phyloP scores from a whole-genome alignment of 352 stramenopile genomes.

The Pythium volutum region DNA sequence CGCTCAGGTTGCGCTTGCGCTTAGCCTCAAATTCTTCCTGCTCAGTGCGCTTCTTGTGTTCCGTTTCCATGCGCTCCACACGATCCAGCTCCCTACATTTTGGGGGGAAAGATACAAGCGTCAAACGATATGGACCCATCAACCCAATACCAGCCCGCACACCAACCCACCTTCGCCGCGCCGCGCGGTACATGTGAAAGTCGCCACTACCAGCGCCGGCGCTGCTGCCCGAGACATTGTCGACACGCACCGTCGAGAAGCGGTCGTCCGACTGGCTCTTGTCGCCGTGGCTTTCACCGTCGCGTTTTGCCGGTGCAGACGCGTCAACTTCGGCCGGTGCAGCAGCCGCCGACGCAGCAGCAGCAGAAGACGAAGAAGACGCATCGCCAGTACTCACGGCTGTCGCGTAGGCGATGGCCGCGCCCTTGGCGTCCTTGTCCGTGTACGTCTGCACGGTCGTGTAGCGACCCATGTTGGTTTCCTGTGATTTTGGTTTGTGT shows the following conservation, averaged over 20 bases:
- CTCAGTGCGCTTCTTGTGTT: slow-evolving; percentile 60
- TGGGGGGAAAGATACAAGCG: background rate
- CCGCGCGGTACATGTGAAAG: slow-evolving; percentile 97
- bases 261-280: slow-evolving; percentile 30
- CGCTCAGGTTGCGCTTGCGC: slow-evolving; percentile 59
- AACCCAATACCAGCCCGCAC: background rate
- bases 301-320: slow-evolving; percentile 1
- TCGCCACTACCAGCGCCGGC: slow-evolving; percentile 93
- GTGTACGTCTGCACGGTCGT: slow-evolving; percentile 85
- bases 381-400: background rate
- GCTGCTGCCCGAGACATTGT: slow-evolving; percentile 95
- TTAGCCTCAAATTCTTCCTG: slow-evolving; percentile 66
- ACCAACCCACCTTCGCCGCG: slow-evolving; percentile 69
- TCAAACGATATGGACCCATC: background rate
- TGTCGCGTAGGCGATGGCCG: slow-evolving; percentile 54
- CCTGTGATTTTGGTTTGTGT: background rate
- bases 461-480: slow-evolving; percentile 56
- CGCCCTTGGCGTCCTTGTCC: slow-evolving; percentile 73
- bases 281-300: background rate
- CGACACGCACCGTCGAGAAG: slow-evolving; percentile 73
- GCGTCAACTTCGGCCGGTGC: slow-evolving; percentile 1
- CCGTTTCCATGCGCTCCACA: slow-evolving; percentile 86
- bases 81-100: slow-evolving; percentile 86
- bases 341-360: background rate
- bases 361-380: background rate